A percentile compares a stretch with the other conserved stretches of the same genome.
Conservation (phyloP, 139 green algal genomes). For the Coelastrella sp. region DNA sequence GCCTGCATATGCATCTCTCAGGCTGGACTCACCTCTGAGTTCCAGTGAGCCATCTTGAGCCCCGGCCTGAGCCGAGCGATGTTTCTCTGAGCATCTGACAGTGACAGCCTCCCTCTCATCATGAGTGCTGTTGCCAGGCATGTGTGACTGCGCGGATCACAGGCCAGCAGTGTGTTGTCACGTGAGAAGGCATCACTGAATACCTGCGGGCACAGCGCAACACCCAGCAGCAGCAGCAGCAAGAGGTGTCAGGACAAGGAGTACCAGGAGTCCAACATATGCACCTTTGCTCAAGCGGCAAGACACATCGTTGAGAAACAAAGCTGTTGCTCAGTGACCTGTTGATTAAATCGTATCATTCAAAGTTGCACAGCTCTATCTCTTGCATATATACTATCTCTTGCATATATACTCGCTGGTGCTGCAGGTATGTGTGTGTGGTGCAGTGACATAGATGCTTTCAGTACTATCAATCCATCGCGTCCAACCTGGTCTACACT, state of each 20-base stretch:
- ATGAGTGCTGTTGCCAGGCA: conserved; percentile 83
- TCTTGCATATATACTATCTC: too few species aligned
- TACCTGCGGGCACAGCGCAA: conserved; percentile 53
- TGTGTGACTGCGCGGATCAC: conserved; percentile 68
- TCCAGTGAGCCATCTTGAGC: conserved; percentile 83
- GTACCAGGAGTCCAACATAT: too few species aligned
- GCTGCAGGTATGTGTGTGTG: too few species aligned
- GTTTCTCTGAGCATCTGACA: conserved; percentile 79
- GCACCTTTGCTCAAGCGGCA: too few species aligned
- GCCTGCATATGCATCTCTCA: background rate
- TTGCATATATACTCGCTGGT: background rate
- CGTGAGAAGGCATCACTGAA: conserved; percentile 78
- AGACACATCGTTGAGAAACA: too few species aligned
- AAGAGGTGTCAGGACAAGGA: too few species aligned
- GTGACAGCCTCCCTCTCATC: conserved; percentile 63
- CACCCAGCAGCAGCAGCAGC: too few species aligned
- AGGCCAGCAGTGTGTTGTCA: conserved; percentile 74
- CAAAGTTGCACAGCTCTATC: too few species aligned
- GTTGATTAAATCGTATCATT: too few species aligned
- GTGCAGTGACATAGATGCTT: too few species aligned
- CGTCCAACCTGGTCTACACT: conserved; percentile 70
- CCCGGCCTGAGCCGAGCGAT: conserved; percentile 66
- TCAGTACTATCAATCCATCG: too few species aligned
- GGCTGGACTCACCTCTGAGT: conserved; percentile 64
- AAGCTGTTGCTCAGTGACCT: too few species aligned